Conservation (phyloP, 2,329 filamentous ascomycete genomes). For the Xylaria sp. region DNA sequence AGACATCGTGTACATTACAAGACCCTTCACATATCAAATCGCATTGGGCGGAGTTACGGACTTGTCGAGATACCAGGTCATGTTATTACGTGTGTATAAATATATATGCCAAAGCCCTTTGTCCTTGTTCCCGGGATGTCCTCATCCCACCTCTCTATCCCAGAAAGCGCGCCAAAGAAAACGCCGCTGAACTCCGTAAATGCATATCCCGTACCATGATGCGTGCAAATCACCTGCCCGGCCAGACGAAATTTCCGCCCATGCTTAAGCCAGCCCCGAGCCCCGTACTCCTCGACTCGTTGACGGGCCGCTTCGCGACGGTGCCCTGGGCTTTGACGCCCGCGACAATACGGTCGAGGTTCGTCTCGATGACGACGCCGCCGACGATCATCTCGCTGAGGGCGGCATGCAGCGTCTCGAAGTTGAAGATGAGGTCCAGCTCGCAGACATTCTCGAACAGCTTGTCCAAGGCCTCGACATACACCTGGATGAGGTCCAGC, state of each 20-base stretch:
- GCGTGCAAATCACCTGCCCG: constrained; percentile 43
- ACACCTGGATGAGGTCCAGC: constrained; percentile 97
- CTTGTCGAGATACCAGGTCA: constrained; percentile 36
- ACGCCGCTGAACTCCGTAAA: constrained; percentile 38
- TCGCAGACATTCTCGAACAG: constrained; percentile 99
- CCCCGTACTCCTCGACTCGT: constrained; percentile 67
- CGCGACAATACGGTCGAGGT: constrained; percentile 85
- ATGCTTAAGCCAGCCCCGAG: constrained; percentile 65
- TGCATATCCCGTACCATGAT: constrained; percentile 29
- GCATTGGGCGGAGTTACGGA: constrained; percentile 50
- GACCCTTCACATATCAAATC: constrained; percentile 38
- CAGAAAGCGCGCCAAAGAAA: constrained; percentile 22
- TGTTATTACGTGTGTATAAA: constrained; percentile 40
- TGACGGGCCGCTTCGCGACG: constrained; percentile 82
- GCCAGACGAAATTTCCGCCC: constrained; percentile 69
- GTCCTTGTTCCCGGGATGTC: constrained; percentile 30
- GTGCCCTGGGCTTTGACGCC: constrained; percentile 82
- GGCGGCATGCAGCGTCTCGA: constrained; percentile 92
- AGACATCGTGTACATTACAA: constrained; percentile 31
- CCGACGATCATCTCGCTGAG: constrained; percentile 95
- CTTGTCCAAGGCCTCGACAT: constrained; percentile 93
- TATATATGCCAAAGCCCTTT: constrained; percentile 33
- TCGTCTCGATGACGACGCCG: constrained; percentile 93
- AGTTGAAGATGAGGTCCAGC: constrained; percentile 98
- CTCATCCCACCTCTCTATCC: constrained; percentile 16